Percentiles rank a stretch among this genome's conserved stretches.
phyloP scores from a whole-genome alignment of 495 filamentous ascomycete genomes.

The Xylaria telfairii region DNA sequence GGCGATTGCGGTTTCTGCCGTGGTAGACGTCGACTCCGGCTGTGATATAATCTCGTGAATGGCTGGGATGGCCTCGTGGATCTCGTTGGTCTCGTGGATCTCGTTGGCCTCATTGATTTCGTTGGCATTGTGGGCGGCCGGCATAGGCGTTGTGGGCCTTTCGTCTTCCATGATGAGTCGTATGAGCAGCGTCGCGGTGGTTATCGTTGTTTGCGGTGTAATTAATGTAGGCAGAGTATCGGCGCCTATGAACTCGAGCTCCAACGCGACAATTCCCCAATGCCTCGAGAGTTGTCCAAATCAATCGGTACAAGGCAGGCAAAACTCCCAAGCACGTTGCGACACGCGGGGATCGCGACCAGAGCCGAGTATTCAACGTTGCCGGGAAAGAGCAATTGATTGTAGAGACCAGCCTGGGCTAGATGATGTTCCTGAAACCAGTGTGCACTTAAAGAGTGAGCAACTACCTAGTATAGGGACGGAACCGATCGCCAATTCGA shows the following conservation, averaged over 20 bases:
- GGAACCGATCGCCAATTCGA: background rate
- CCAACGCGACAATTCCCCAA: slow-evolving; percentile 8
- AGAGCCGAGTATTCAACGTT: background rate
- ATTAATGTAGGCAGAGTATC: slow-evolving; percentile 31
- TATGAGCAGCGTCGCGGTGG: background rate
- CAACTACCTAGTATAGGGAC: background rate
- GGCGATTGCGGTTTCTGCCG: slow-evolving; percentile 47
- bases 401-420: background rate
- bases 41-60: slow-evolving; percentile 53
- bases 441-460: background rate
- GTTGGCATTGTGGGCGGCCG: slow-evolving; percentile 22
- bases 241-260: slow-evolving; percentile 3
- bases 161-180: slow-evolving; percentile 49
- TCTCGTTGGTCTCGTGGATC: background rate
- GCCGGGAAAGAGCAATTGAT: background rate
- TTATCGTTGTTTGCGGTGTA: slow-evolving; percentile 21
- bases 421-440: background rate
- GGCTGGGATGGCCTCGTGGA: slow-evolving; percentile 37
- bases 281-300: background rate
- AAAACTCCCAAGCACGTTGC: background rate
- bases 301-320: background rate
- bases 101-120: background rate
- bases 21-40: slow-evolving; percentile 55
- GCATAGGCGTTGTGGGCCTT: slow-evolving; percentile 39
- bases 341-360: background rate